Percentiles rank a stretch among this genome's conserved stretches.
These are phyloP conservation scores for Tausonia pullulans DNA, from an alignment of 1,284 basidiomycete species.

Conservation along the genomic window DNA sequence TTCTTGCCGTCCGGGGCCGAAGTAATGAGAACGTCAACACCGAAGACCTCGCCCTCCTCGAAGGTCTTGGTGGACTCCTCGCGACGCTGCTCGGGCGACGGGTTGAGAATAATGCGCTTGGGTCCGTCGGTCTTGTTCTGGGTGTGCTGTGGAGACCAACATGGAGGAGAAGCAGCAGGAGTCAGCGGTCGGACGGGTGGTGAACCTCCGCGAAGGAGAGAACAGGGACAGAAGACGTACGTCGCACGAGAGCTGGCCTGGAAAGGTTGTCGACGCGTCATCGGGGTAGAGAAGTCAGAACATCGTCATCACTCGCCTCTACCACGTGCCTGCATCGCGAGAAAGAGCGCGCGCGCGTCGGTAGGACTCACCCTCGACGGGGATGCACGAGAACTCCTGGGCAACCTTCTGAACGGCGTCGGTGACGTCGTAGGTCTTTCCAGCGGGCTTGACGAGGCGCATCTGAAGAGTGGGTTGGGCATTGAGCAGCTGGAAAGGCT, in stretches of 20 bases:
- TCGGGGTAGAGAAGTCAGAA: neutral
- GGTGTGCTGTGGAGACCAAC: constrained; percentile 65
- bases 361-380: constrained; percentile 64
- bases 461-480: constrained; percentile 31
- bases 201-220: neutral
- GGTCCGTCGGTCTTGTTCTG: constrained; percentile 94
- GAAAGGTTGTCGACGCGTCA: neutral
- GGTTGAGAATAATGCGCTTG: constrained; percentile 89
- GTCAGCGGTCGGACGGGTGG: neutral
- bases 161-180: constrained; percentile 30
- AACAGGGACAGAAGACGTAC: neutral
- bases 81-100: constrained; percentile 65
- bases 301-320: neutral
- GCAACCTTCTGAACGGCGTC: constrained; percentile 69
- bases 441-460: constrained; percentile 74
- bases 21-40: constrained; percentile 86
- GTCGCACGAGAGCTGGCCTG: constrained; percentile 17
- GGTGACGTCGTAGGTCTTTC: constrained; percentile 90
- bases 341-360: constrained; percentile 21
- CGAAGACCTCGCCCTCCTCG: constrained; percentile 91
- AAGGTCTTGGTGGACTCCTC: constrained; percentile 76
- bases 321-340: neutral
- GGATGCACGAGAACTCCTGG: constrained; percentile 66
- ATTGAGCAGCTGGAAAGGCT: too few species aligned
- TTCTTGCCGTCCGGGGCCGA: constrained; percentile 82